Evolutionary conservation across 495 filamentous ascomycete species (phyloP), one percentile per base, ranked within the genome.

Genomic region (Oleoguttula mirabilis): DNA sequence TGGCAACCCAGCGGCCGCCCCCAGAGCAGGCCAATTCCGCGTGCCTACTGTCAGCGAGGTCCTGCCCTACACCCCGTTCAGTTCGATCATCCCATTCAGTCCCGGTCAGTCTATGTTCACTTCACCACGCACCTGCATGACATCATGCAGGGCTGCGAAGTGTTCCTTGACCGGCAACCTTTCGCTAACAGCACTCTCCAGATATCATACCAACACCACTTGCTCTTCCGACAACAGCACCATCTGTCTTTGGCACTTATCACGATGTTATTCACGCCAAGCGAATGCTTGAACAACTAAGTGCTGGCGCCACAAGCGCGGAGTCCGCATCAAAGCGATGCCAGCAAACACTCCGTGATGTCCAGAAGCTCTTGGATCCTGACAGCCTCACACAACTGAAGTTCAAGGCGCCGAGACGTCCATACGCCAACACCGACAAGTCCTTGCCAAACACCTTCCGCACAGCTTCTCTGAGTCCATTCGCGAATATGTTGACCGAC

Each of bases 31-130:
- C 16, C 15, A 14, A 11, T 20, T 37, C 3, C 48, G 70, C 36
- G 65, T 75, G 16, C 65, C 78, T 32, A 72, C 62, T 30, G 77
- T 96, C 10, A 76, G 84, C 43, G 84, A 96, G 55, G 88, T 88
- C 8, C 66, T 99, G 32, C 84, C 85, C 25, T 94, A 80, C 62
- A 88, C 92, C 12, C 88, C 90, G 2, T 79, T 95, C 60, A 85
- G 83, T 17, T 92, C 85, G 17, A 76, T 94, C 41, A 73, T 88
- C 37, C 80, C 92, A 3, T 93, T 95, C 62, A 77, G 78, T 47
- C 69, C 88, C 46, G 79, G 90, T 93, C 66, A 43, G 55, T 37
- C 41, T 24, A n/a, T n/a, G n/a, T n/a, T 37, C 48, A 55, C 36
- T 23, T 47, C 50, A 43, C n/a, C n/a, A n/a, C n/a, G n/a, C n/a